Evolutionary conservation across 768 basidiomycete species (phyloP).

Genomic region (Boletus rufocinnamomeus): DNA sequence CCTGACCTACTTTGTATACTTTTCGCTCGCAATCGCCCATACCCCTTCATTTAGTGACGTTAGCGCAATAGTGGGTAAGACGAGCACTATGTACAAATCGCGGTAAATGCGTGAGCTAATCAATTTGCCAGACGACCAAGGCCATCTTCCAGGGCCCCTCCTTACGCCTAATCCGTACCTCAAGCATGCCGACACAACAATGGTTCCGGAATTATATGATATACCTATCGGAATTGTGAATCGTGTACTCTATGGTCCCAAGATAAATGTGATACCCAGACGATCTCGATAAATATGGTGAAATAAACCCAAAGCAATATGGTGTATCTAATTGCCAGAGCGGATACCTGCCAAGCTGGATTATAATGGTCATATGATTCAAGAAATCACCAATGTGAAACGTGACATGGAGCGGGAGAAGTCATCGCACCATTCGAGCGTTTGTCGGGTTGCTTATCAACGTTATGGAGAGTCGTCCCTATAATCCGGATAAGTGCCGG

Average conservation of each 20-base stretch:
- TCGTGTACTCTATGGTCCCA: constrained; percentile 58
- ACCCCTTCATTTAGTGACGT: constrained; percentile 73
- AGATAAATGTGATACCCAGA: constrained; percentile 18
- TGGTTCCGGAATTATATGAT: constrained; percentile 72
- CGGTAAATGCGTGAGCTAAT: constrained; percentile 12
- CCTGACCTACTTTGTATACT: constrained; percentile 76
- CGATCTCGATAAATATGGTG: constrained; percentile 22
- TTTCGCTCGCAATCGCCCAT: constrained; percentile 67
- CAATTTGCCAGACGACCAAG: constrained; percentile 52
- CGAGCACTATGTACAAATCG: constrained; percentile 12
- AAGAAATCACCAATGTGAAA: constrained; percentile 15
- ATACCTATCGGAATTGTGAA: constrained; percentile 83
- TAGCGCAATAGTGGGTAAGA: constrained; percentile 65
- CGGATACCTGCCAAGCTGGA: constrained; percentile 7
- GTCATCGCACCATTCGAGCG: neutral
- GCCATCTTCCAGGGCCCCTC: constrained; percentile 46
- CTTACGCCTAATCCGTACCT: constrained; percentile 47
- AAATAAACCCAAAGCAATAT: constrained; percentile 13
- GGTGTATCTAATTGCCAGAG: neutral
- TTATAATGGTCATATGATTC: constrained; percentile 18
- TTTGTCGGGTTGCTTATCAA: neutral
- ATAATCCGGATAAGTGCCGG: constrained; percentile 19
- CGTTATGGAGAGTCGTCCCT: constrained; percentile 1
- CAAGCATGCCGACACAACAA: constrained; percentile 44
- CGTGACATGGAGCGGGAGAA: neutral